Conservation (phyloP, 2,329 filamentous ascomycete species). For the Aspergillus hiratsukae region DNA sequence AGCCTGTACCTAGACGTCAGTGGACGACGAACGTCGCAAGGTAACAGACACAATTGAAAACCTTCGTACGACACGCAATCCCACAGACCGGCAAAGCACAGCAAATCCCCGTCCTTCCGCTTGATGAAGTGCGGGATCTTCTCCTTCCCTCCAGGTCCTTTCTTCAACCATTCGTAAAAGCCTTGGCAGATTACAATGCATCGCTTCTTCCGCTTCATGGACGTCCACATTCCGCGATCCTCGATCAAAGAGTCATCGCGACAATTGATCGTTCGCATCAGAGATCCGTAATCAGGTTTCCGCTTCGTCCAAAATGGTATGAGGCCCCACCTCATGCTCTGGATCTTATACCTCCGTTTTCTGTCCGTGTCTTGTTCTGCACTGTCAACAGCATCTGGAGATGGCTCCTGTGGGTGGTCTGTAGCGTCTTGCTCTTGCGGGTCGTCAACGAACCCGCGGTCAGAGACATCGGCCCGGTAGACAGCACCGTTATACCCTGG, state of each 20-base stretch:
- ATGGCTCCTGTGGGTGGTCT: background rate
- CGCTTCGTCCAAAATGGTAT: conserved; percentile 91
- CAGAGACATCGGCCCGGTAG: conserved; percentile 70
- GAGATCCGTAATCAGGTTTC: conserved; percentile 68
- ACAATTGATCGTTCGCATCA: conserved; percentile 92
- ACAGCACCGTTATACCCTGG: conserved; percentile 82
- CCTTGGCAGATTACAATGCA: conserved; percentile 86
- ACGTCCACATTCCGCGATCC: conserved; percentile 80
- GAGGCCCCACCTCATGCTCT: conserved; percentile 94
- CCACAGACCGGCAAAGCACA: conserved; percentile 91
- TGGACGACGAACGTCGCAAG: background rate
- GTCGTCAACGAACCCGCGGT: conserved; percentile 43
- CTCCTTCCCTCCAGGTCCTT: conserved; percentile 64
- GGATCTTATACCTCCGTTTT: conserved; percentile 63
- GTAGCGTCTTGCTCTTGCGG: conserved; percentile 37
- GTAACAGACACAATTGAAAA: conserved; percentile 23
- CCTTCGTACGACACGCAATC: conserved; percentile 80
- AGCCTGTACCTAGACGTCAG: conserved; percentile 38
- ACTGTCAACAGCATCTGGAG: background rate
- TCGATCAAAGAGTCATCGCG: conserved; percentile 78
- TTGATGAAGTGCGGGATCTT: conserved; percentile 82
- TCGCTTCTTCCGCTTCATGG: conserved; percentile 83
- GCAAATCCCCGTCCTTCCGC: conserved; percentile 73
- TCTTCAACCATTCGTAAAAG: conserved; percentile 95
- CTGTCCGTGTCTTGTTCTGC: background rate